These are phyloP conservation scores for Globisporangium megalacanthum DNA, from an alignment of 352 stramenopile genomes.

Conservation along the genomic window DNA sequence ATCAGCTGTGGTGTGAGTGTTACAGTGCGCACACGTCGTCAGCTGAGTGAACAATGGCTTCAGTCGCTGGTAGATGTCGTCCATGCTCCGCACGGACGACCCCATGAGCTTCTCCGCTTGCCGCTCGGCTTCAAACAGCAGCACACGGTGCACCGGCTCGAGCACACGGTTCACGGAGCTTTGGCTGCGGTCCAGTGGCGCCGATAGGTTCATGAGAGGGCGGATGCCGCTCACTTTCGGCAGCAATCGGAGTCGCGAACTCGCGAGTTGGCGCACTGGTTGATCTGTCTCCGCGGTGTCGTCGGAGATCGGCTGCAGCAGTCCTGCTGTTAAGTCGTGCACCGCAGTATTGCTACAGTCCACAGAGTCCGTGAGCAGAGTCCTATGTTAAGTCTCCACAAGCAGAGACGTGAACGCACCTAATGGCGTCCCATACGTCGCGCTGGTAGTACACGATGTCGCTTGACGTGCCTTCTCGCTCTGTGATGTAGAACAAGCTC, in stretches of 20 bases:
- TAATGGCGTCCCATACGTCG: constrained; percentile 60
- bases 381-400: background rate
- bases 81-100: constrained; percentile 52
- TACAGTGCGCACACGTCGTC: constrained; percentile 25
- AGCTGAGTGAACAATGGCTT: constrained; percentile 37
- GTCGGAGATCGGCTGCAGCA: constrained; percentile 25
- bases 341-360: constrained; percentile 32
- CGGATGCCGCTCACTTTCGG: constrained; percentile 63
- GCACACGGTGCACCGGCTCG: constrained; percentile 48
- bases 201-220: constrained; percentile 75
- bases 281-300: background rate
- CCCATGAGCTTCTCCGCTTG: constrained; percentile 44
- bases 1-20: constrained; percentile 5
- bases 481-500: constrained; percentile 72
- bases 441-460: constrained; percentile 66
- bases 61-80: constrained; percentile 57
- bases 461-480: constrained; percentile 59
- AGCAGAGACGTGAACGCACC: constrained; percentile 9
- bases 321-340: constrained; percentile 35
- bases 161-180: constrained; percentile 56
- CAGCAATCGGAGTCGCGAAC: constrained; percentile 52
- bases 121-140: constrained; percentile 61
- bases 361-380: background rate
- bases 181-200: constrained; percentile 18
- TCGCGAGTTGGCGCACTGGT: constrained; percentile 24